Percentiles rank a stretch among this genome's conserved stretches.
Conservation (phyloP, 352 stramenopile species). For the Elongisporangium prolatum region DNA sequence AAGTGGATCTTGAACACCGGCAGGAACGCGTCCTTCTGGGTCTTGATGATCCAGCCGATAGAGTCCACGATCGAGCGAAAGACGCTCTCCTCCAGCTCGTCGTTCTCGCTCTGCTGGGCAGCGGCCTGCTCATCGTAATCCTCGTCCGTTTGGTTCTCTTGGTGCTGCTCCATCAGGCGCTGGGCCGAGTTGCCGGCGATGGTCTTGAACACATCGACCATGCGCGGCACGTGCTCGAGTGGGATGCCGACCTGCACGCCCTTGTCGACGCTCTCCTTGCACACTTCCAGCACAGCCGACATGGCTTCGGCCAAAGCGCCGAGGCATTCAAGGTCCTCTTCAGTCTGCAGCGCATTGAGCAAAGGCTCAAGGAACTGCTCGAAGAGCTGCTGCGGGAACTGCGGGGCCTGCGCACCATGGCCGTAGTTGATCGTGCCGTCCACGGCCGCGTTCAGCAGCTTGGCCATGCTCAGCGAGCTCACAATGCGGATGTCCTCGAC, state of each 20-base stretch:
- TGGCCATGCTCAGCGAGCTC: constrained; percentile 68
- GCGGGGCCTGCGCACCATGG: constrained; percentile 41
- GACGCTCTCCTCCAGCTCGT: constrained; percentile 71
- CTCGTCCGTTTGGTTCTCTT: constrained; percentile 71
- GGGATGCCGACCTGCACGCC: constrained; percentile 64
- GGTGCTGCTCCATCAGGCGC: constrained; percentile 45
- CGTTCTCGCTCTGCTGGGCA: constrained; percentile 59
- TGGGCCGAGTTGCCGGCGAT: constrained; percentile 62
- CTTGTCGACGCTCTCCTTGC: constrained; percentile 76
- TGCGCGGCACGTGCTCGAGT: constrained; percentile 57
- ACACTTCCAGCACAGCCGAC: constrained; percentile 72
- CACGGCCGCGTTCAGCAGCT: constrained; percentile 65
- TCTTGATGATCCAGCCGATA: constrained; percentile 84
- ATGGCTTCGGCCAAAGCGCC: constrained; percentile 70
- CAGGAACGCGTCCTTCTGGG: constrained; percentile 73
- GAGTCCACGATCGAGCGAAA: constrained; percentile 83
- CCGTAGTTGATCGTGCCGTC: constrained; percentile 68
- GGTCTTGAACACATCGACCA: constrained; percentile 68
- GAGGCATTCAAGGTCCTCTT: constrained; percentile 78
- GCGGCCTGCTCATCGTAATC: constrained; percentile 78
- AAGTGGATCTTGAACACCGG: constrained; percentile 67
- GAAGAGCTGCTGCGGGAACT: constrained; percentile 80
- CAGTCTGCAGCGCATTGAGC: constrained; percentile 61
- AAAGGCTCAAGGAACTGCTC: constrained; percentile 75
- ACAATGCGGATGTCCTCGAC: constrained; percentile 83